Conservation (phyloP, 2,329 filamentous ascomycete species). For the Juglanconis oblonga region DNA sequence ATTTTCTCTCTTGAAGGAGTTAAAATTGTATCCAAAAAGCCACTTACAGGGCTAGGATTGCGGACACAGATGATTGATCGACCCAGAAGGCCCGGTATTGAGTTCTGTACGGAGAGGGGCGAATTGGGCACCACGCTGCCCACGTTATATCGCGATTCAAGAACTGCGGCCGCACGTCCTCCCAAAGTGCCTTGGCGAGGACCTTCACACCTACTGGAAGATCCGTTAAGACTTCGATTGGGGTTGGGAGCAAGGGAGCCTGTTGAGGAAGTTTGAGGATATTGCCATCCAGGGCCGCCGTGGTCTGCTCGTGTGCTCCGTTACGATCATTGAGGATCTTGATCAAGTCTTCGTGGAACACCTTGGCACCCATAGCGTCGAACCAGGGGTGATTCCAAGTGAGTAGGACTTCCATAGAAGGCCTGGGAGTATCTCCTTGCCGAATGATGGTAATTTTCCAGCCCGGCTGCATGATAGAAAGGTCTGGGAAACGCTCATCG, state of each 20-base stretch:
- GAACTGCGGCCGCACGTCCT: slow-evolving; percentile 18
- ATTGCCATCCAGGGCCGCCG: slow-evolving; percentile 20
- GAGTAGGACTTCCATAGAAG: slow-evolving; percentile 17
- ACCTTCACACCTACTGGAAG: slow-evolving; percentile 1
- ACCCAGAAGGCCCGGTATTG: slow-evolving; percentile 14
- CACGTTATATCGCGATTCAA: slow-evolving; percentile 14
- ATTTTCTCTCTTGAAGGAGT: background rate
- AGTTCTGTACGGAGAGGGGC: slow-evolving; percentile 9
- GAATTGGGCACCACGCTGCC: slow-evolving; percentile 21
- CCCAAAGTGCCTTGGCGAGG: slow-evolving; percentile 9
- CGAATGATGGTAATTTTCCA: slow-evolving; percentile 18
- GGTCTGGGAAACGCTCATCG: slow-evolving; percentile 19
- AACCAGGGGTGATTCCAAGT: slow-evolving; percentile 18
- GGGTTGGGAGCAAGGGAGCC: slow-evolving; percentile 25
- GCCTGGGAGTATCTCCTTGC: slow-evolving; percentile 10
- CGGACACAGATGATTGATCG: slow-evolving; percentile 7
- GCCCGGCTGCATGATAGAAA: slow-evolving; percentile 13
- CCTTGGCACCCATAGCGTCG: slow-evolving; percentile 12
- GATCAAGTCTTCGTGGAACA: slow-evolving; percentile 24
- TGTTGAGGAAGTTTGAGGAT: slow-evolving; percentile 24
- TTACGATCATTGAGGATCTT: slow-evolving; percentile 25
- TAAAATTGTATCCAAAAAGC: background rate
- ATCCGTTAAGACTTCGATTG: slow-evolving; percentile 21
- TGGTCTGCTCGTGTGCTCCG: slow-evolving; percentile 18
- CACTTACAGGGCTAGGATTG: slow-evolving; percentile 11